Evolutionary conservation across 306 rosid species (phyloP).

Genomic region (Cicer chorassanicum): DNA sequence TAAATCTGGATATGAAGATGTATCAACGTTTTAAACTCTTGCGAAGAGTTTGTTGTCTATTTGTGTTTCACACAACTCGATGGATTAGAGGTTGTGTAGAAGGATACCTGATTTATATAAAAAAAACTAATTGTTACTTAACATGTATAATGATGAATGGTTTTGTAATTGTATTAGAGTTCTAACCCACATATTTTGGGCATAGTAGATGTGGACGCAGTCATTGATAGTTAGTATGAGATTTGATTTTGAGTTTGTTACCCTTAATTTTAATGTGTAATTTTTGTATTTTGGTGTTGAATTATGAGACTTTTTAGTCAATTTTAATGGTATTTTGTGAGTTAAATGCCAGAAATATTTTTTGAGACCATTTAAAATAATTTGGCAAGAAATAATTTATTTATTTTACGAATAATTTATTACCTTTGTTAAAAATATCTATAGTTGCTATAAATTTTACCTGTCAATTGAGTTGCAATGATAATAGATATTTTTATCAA

Average conservation of each 20-base stretch:
- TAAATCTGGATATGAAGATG: background rate
- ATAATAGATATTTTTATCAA: no score
- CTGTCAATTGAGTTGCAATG: no score
- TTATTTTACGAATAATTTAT: no score
- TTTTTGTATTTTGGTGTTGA: no score
- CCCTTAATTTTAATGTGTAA: no score
- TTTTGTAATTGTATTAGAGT: conserved; percentile 42
- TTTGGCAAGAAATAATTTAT: no score
- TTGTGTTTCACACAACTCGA: background rate
- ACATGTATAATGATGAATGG: conserved; percentile 39
- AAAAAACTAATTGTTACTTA: conserved; percentile 39
- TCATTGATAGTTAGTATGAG: background rate
- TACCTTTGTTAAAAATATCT: no score
- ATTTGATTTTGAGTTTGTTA: background rate
- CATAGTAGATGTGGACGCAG: background rate
- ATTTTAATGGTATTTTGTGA: no score
- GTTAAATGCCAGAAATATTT: no score
- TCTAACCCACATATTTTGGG: conserved; percentile 9
- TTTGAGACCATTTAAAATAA: no score
- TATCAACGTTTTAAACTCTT: background rate
- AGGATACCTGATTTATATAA: background rate
- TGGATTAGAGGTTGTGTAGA: background rate
- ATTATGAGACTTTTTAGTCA: no score
- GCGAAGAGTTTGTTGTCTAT: background rate
- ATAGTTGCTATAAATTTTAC: no score